Conservation (phyloP, 768 basidiomycete genomes). For the Hydnomerulius pinastri region DNA sequence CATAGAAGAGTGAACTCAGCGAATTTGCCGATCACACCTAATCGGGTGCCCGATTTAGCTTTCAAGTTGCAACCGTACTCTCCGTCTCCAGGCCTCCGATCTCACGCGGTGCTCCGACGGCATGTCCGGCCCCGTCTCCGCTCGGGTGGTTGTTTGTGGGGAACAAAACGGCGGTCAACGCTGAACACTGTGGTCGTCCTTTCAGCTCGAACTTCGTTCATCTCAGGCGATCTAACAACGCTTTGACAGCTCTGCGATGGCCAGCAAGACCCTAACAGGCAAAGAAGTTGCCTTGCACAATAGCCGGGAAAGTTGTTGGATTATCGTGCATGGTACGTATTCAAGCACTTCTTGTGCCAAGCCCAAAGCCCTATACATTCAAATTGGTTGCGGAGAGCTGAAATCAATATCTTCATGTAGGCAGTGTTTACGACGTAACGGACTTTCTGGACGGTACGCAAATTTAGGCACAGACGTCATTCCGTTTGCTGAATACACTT, state of each 20-base stretch:
- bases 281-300: conserved; percentile 57
- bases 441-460: conserved; percentile 70
- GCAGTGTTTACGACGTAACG: conserved; percentile 77
- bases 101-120: conserved; percentile 15
- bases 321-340: conserved; percentile 75
- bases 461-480: neutral
- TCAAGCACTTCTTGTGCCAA: neutral
- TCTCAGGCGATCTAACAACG: conserved; percentile 7
- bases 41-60: neutral
- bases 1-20: neutral
- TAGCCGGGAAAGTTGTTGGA: conserved; percentile 69
- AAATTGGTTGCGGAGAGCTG: neutral
- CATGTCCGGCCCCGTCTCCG: neutral
- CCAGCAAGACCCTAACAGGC: conserved; percentile 38
- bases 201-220: neutral
- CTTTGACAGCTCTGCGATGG: conserved; percentile 10
- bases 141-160: neutral
- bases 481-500: neutral
- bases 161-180: neutral
- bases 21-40: neutral
- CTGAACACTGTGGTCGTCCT: too few relatives aligned
- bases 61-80: too few relatives aligned
- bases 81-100: too few relatives aligned
- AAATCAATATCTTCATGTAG: conserved; percentile 33
- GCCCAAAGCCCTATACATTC: neutral